Base-by-base conservation (phyloP, 345 rosid genomes). In the Erucastrum elatum region DNA sequence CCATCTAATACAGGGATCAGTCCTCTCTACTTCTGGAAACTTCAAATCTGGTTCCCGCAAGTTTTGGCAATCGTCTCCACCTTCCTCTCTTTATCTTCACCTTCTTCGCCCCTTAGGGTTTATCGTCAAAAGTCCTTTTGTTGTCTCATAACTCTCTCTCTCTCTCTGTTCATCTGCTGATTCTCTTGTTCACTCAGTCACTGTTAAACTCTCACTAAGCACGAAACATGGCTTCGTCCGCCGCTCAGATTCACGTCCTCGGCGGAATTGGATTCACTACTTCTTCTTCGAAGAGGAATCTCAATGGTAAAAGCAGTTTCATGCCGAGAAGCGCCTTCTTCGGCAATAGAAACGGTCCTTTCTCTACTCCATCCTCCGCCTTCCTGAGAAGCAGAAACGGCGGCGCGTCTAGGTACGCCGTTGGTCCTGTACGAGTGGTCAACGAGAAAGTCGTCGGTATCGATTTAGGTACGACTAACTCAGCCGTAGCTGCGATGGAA, bases 401-500 rank as follows among this genome's bases (percentile, higher is more conserved):
- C 39, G 98, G 99, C 39, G 89, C 97, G 5, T 84, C 88, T 55
- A 58, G 91, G 11, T 83, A 65, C 59, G 39, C 78, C 0, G 85
- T 82, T 0, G 95, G 94, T 17, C 93, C 96, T 0, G 76, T 92
- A 9, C 80, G 93, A 12, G 95, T 91, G 17, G 91, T 87, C 59
- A 87, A 83, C 63, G 99, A 93, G 87, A 95, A 95, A 41, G 94
- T 93, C 4, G 97, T 95, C 16, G 99, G 98, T 15, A 96, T 96
- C 56, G 99, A 96, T 83, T 77, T 91, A 66, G 99, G 99, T 35
- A 96, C 99, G 10, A 95, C 98, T 11, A 95, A 95, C 72, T 95
- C 99, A 4, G 98, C 97, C 0, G 98, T 91, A 46, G 99, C 99
- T 26, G 99, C 97, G 0, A 95, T 95, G 98, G 99, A 95, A 81